phyloP scores from a whole-genome alignment of 768 basidiomycete species.

The Fomitopsis pulvina region DNA sequence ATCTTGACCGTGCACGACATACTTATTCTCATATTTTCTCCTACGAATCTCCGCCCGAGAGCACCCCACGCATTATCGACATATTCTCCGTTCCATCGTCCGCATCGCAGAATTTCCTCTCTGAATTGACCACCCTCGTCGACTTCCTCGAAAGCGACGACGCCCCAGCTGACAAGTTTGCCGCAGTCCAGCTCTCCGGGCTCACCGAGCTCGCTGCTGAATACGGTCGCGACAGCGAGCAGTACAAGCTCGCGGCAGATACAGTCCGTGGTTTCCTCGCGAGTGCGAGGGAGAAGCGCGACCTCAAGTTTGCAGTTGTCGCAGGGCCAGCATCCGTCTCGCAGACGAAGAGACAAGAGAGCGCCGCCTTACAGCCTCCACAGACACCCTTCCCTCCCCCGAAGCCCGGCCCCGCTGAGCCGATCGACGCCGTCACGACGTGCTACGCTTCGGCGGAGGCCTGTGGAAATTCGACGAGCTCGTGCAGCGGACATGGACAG shows the following conservation, averaged over 20 bases:
- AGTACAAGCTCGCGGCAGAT: constrained; percentile 42
- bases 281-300: constrained; percentile 31
- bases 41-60: constrained; percentile 25
- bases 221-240: constrained; percentile 45
- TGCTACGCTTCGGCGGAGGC: constrained; percentile 51
- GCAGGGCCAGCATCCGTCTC: constrained; percentile 30
- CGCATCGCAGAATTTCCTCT: constrained; percentile 31
- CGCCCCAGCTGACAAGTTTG: constrained; percentile 41
- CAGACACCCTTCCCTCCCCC: constrained; percentile 40
- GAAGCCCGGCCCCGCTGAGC: constrained; percentile 34
- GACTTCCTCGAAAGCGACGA: constrained; percentile 47
- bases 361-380: constrained; percentile 17
- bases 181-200: constrained; percentile 51
- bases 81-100: constrained; percentile 35
- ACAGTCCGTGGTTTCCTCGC: constrained; percentile 45
- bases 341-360: constrained; percentile 27
- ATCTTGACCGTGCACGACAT: constrained; percentile 49
- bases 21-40: constrained; percentile 50
- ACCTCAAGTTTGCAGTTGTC: constrained; percentile 46
- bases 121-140: constrained; percentile 38
- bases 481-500: constrained; percentile 65
- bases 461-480: constrained; percentile 56
- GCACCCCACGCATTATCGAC: constrained; percentile 28
- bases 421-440: constrained; percentile 51
- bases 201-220: constrained; percentile 41